phyloP scores from a whole-genome alignment of 2,329 filamentous ascomycete genomes.

The Pyrenophora tritici-repentis region DNA sequence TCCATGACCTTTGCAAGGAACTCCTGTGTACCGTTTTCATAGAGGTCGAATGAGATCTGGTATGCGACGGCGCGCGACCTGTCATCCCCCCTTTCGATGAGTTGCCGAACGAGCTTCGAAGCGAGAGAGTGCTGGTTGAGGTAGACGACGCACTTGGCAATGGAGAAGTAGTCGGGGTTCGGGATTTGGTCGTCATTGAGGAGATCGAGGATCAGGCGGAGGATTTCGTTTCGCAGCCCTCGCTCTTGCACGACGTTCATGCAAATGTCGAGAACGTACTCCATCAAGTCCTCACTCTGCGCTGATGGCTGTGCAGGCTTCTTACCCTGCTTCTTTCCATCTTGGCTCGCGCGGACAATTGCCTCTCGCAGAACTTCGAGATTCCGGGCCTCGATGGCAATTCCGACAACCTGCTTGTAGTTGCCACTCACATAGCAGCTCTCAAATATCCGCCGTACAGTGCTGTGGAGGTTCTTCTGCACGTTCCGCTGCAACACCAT shows the following conservation, averaged over 20 bases:
- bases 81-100: conserved; percentile 79
- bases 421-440: conserved; percentile 83
- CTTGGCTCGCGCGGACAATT: conserved; percentile 86
- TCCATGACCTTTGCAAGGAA: conserved; percentile 89
- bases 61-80: conserved; percentile 86
- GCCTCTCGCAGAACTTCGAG: conserved; percentile 83
- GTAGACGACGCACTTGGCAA: conserved; percentile 96
- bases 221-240: conserved; percentile 78
- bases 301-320: conserved; percentile 59
- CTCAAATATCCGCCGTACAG: conserved; percentile 90
- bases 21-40: conserved; percentile 98
- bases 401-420: conserved; percentile 95
- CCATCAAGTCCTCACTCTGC: conserved; percentile 89
- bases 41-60: conserved; percentile 96
- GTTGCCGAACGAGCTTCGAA: conserved; percentile 78
- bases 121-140: conserved; percentile 91
- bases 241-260: conserved; percentile 98
- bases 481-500: conserved; percentile 74
- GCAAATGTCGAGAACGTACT: conserved; percentile 93
- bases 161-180: conserved; percentile 94
- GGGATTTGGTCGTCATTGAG: conserved; percentile 91
- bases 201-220: conserved; percentile 92
- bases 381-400: conserved; percentile 93
- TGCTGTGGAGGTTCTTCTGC: conserved; percentile 76
- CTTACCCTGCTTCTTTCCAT: conserved; percentile 72